Percentiles rank a stretch among this genome's conserved stretches.
These are phyloP conservation scores for Ustilago shanxiensis DNA, from an alignment of 1,284 basidiomycete genomes.

Conservation along the genomic window DNA sequence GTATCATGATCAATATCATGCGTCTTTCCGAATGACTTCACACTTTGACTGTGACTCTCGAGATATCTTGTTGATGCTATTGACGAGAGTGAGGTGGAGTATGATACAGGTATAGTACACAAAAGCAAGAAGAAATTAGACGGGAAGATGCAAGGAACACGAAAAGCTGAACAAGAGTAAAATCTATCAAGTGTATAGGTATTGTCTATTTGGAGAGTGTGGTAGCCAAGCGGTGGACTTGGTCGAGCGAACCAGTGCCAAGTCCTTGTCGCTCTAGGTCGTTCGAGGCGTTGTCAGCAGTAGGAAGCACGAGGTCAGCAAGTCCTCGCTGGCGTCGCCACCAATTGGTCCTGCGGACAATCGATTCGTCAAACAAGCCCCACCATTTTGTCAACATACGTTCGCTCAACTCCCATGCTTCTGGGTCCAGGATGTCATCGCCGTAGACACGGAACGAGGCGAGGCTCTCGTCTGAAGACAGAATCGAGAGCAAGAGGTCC, in stretches of 20 bases:
- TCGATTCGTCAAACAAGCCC: slow-evolving; percentile 49
- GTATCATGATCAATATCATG: background rate
- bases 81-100: background rate
- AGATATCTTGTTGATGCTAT: background rate
- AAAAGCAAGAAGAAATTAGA: slow-evolving; percentile 2
- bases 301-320: slow-evolving; percentile 6
- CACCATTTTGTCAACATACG: slow-evolving; percentile 48
- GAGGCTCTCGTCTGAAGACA: slow-evolving; percentile 23
- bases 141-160: slow-evolving; percentile 4
- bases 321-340: slow-evolving; percentile 55
- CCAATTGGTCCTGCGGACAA: slow-evolving; percentile 49
- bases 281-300: background rate
- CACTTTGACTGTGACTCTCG: background rate
- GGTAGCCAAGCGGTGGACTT: slow-evolving; percentile 24
- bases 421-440: slow-evolving; percentile 46
- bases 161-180: no score
- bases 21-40: background rate
- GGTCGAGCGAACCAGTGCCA: slow-evolving; percentile 41
- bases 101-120: slow-evolving; percentile 32
- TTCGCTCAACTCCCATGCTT: slow-evolving; percentile 54
- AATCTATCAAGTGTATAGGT: slow-evolving; percentile 1
- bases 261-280: slow-evolving; percentile 27
- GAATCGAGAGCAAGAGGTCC: slow-evolving; percentile 36
- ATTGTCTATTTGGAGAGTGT: slow-evolving; percentile 24
- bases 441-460: slow-evolving; percentile 48